Conservation (phyloP, 441 rosid genomes). For the Populus tomentosa region DNA sequence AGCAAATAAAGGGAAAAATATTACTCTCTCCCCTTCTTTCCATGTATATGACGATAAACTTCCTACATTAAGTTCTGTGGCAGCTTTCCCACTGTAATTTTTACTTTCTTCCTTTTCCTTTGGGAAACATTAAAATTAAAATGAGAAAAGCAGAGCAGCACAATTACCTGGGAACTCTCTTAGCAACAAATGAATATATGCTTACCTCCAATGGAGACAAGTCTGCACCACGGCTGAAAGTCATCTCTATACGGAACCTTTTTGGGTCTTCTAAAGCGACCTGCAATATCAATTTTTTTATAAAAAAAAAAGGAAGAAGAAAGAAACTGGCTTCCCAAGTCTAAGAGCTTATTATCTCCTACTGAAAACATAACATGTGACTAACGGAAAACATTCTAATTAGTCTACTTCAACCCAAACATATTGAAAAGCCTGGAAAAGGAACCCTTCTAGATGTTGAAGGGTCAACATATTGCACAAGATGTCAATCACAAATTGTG, state of each 20-base stretch:
- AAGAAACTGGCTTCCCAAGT: not conserved
- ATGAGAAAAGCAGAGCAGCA: not conserved
- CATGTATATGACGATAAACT: not conserved
- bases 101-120: not conserved
- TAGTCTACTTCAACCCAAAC: not conserved
- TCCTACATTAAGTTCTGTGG: too few relatives aligned
- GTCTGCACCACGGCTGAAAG: slow-evolving; percentile 99
- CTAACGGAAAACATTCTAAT: not conserved
- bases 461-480: not conserved
- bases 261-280: slow-evolving; percentile 81
- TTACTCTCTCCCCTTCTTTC: not conserved
- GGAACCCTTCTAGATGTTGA: not conserved
- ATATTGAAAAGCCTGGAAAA: not conserved
- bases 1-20: not conserved
- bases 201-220: slow-evolving; percentile 91
- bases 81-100: not conserved
- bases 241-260: slow-evolving; percentile 89
- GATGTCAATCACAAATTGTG: not conserved
- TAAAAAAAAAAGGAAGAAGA: not conserved
- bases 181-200: slow-evolving; percentile 1
- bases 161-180: not conserved
- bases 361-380: not conserved
- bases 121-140: not conserved
- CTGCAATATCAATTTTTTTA: slow-evolving; percentile 36
- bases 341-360: not conserved